Evolutionary conservation across 2,329 filamentous ascomycete species (phyloP), one percentile per base, ranked within the genome.

Genomic region (Scedosporium aurantiacum): DNA sequence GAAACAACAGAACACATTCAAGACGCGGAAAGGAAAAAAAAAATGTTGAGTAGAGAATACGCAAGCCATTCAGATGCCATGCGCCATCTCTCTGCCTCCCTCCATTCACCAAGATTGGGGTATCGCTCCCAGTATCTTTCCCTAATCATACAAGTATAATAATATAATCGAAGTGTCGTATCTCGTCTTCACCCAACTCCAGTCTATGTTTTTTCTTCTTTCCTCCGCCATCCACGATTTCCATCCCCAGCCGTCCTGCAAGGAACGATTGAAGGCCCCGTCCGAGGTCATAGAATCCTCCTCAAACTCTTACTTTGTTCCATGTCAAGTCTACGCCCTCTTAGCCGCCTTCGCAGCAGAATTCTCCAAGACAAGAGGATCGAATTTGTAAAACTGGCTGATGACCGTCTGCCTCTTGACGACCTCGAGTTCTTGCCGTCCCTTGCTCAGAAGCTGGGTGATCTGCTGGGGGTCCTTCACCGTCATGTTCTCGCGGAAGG

Each of bases 401-500:
- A 99, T 85, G 58, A 94, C 82, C 10, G 93, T 95, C 88, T 97
- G 94, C 72, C 94, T 87, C 94, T 97, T 96, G 80, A 99, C 76
- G 71, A 89, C 81, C 73, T 95, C 90, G 68, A 99, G 75, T 70
- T 96, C 90, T 74, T 90, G 89, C 70, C 96, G 72, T 0, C 92
- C 94, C 70, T 90, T 88, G 75, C 97, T 91, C 68, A 97, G 82
- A 68, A 97, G 77, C 74, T 96, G 91, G 75, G 97, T 91, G 73
- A 96, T 81, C 76, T 82, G 80, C 65, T 90, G 81, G 66, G 84
- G 81, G 70, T 97, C 94, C 55, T 83, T 77, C 69, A 91, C 87
- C 61, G 75, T 72, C 74, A 84, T 82, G 74, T 95, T 82, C 73
- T 96, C 91, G 68, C 88, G 84, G 75, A 97, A 99, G 4, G 90